Percentiles rank a stretch among this genome's conserved stretches.
phyloP scores from a whole-genome alignment of 2,329 filamentous ascomycete genomes.

The Trichoderma semiorbis region DNA sequence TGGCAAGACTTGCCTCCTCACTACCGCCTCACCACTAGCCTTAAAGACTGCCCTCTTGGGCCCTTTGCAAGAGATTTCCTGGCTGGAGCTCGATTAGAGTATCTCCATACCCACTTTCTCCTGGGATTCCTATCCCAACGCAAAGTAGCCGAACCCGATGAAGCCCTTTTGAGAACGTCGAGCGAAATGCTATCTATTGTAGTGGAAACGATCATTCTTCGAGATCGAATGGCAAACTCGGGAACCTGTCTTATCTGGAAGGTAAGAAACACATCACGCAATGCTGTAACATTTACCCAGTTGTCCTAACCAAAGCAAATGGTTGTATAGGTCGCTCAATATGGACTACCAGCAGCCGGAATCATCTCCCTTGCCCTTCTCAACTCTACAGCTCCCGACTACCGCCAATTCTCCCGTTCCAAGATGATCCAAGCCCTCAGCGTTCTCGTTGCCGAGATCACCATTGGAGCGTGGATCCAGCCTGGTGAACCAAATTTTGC shows the following conservation, averaged over 20 bases:
- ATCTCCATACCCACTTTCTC: conserved; percentile 9
- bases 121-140: conserved; percentile 2
- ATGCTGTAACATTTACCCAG: not conserved
- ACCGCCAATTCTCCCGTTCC: conserved; percentile 1
- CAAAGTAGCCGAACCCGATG: conserved; percentile 9
- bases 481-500: conserved; percentile 9
- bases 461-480: conserved; percentile 12
- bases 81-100: conserved; percentile 4
- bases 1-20: conserved; percentile 12
- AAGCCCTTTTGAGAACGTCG: not conserved
- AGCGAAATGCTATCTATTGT: conserved; percentile 13
- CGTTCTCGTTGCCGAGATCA: conserved; percentile 11
- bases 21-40: conserved; percentile 11
- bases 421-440: conserved; percentile 12
- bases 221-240: conserved; percentile 15
- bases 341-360: conserved; percentile 6
- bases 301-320: not conserved
- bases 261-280: not conserved
- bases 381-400: conserved; percentile 1
- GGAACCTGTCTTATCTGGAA: conserved; percentile 15
- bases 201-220: not conserved
- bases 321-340: conserved; percentile 1
- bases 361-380: conserved; percentile 5
- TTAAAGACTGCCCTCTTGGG: conserved; percentile 8
- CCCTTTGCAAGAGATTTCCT: conserved; percentile 9